Percentiles rank a stretch among this genome's conserved stretches.
Evolutionary conservation across 1,139 yeast species (phyloP).

Genomic region (Magnusiomyces sp.): DNA sequence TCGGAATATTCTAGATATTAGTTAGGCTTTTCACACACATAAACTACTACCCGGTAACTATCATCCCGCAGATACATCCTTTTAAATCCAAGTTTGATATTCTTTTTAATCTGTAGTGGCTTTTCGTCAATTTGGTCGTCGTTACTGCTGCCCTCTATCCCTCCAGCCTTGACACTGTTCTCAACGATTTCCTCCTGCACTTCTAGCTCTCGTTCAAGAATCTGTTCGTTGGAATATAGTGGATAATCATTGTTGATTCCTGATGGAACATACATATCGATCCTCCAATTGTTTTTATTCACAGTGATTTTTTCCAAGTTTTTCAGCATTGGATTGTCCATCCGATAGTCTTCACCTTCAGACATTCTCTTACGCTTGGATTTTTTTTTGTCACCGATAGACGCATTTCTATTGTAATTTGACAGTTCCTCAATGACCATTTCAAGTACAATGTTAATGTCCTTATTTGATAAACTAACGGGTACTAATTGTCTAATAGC

Average conservation of each 20-base stretch:
- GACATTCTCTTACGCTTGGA: neutral
- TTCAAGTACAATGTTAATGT: neutral
- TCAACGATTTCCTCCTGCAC: conserved; percentile 7
- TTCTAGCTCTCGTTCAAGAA: conserved; percentile 10
- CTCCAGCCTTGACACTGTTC: neutral
- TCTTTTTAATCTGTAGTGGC: conserved; percentile 9
- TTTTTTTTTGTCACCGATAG: neutral
- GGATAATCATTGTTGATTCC: neutral
- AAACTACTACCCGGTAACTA: no score
- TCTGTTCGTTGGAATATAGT: conserved; percentile 11
- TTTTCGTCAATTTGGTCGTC: conserved; percentile 11
- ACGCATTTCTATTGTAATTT: neutral
- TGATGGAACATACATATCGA: no score
- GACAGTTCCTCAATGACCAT: neutral
- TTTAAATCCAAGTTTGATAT: neutral
- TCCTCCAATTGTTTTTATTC: no score
- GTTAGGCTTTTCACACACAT: no score
- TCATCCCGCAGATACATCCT: no score
- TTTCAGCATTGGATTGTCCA: neutral
- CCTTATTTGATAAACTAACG: neutral
- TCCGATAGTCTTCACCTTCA: neutral
- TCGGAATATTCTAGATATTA: no score
- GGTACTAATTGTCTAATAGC: neutral
- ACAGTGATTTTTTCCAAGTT: no score
- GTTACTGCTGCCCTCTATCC: neutral